Evolutionary conservation across 73 alveolate genomes (phyloP).

Genomic region (Paramecium sonneborni): DNA sequence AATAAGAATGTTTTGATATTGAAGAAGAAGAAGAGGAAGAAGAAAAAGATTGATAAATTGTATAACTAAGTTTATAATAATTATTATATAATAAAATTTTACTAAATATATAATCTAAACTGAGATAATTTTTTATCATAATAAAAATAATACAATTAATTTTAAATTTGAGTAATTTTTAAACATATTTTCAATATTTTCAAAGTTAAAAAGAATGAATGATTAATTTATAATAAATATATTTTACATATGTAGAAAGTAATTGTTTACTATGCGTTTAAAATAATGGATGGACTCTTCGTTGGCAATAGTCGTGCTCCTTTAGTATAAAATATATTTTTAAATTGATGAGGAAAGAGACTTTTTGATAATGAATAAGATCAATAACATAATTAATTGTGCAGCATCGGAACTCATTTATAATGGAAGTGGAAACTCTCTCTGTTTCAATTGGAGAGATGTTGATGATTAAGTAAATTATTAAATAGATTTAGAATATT

Average conservation of each 20-base stretch:
- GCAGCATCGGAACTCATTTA: neutral
- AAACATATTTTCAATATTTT: too few relatives aligned
- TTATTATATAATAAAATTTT: neutral
- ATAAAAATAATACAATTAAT: too few relatives aligned
- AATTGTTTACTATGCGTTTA: slow-evolving; percentile 19
- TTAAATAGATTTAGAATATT: neutral
- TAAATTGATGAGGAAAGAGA: slow-evolving; percentile 30
- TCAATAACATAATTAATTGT: neutral
- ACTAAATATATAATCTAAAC: too few relatives aligned
- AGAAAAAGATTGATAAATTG: neutral
- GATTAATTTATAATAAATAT: neutral
- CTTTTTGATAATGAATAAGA: neutral
- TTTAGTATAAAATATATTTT: neutral
- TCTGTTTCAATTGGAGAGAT: neutral
- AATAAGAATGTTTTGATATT: slow-evolving; percentile 52
- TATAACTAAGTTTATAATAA: neutral
- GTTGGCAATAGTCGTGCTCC: slow-evolving; percentile 53
- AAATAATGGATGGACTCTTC: slow-evolving; percentile 39
- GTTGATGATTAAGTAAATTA: neutral
- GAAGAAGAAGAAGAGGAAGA: slow-evolving; percentile 70
- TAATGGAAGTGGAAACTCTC: neutral
- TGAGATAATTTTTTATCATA: too few relatives aligned
- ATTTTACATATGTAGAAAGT: neutral
- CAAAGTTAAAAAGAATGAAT: neutral
- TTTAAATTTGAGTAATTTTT: too few relatives aligned